phyloP scores from a whole-genome alignment of 2,329 filamentous ascomycete genomes.

The Aureobasidium musti region DNA sequence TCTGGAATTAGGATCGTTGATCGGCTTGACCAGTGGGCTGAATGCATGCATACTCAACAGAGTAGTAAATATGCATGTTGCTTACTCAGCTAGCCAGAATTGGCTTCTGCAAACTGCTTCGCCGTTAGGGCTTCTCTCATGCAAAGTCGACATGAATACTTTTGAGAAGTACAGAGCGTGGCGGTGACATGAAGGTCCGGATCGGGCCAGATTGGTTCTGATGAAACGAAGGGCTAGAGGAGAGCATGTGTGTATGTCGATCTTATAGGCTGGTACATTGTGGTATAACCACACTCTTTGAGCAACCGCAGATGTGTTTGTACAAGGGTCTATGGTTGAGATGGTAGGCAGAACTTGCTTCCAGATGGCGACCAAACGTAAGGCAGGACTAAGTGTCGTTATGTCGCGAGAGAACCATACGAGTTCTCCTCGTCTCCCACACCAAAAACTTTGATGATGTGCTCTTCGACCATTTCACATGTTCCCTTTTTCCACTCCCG shows the following conservation, averaged over 20 bases:
- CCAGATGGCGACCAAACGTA: background rate
- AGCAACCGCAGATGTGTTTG: background rate
- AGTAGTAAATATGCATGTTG: background rate
- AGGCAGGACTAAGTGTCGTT: background rate
- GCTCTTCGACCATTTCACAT: slow-evolving; percentile 27
- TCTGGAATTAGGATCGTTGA: background rate
- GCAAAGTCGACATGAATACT: slow-evolving; percentile 5
- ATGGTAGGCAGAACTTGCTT: background rate
- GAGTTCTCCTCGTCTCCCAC: background rate
- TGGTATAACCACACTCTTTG: background rate
- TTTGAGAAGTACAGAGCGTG: slow-evolving; percentile 4
- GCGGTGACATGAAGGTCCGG: background rate
- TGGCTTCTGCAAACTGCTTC: background rate
- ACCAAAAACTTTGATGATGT: slow-evolving; percentile 26
- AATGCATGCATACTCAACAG: background rate
- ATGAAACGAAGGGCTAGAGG: background rate
- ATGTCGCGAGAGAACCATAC: background rate
- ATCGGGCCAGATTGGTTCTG: background rate
- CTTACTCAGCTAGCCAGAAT: slow-evolving; percentile 5
- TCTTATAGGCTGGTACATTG: background rate
- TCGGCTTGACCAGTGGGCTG: background rate
- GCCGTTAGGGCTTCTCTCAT: background rate
- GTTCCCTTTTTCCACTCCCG: slow-evolving; percentile 19
- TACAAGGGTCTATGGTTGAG: background rate
- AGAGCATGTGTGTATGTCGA: background rate